A percentile compares a stretch with the other conserved stretches of the same genome.
These are phyloP conservation scores for Gyromitra esculenta DNA, from an alignment of 2,329 filamentous ascomycete species.

Conservation along the genomic window DNA sequence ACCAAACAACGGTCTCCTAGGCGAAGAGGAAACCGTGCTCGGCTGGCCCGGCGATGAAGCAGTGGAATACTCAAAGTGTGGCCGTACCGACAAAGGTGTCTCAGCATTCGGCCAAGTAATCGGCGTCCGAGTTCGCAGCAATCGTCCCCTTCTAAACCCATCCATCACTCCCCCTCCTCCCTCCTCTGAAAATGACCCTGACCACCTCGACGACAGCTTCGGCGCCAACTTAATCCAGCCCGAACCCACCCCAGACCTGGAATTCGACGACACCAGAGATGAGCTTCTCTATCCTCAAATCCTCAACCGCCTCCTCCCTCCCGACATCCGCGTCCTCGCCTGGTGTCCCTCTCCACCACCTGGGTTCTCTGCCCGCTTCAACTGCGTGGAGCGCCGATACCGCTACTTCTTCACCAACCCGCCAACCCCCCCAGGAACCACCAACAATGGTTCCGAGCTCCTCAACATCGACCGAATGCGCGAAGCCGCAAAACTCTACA, in stretches of 20 bases:
- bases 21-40: slow-evolving; percentile 60
- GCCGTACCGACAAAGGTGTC: slow-evolving; percentile 89
- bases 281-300: slow-evolving; percentile 85
- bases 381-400: slow-evolving; percentile 89
- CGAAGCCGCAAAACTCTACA: slow-evolving; percentile 76
- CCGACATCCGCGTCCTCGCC: slow-evolving; percentile 87
- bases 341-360: slow-evolving; percentile 87
- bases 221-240: slow-evolving; percentile 10
- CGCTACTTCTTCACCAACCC: slow-evolving; percentile 98
- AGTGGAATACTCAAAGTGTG: slow-evolving; percentile 86
- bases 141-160: slow-evolving; percentile 67
- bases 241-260: slow-evolving; percentile 57
- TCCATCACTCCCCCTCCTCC: slow-evolving; percentile 42
- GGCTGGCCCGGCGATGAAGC: slow-evolving; percentile 63
- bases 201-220: slow-evolving; percentile 1
- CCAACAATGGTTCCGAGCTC: slow-evolving; percentile 63
- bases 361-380: slow-evolving; percentile 89
- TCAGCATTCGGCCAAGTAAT: slow-evolving; percentile 98
- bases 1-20: slow-evolving; percentile 67
- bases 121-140: slow-evolving; percentile 81
- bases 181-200: slow-evolving; percentile 57
- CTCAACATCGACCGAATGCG: slow-evolving; percentile 63
- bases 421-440: slow-evolving; percentile 66
- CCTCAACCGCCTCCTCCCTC: slow-evolving; percentile 85
- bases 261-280: slow-evolving; percentile 76